phyloP scores from a whole-genome alignment of 208 protist species.

The Trypanosoma cruzi region DNA sequence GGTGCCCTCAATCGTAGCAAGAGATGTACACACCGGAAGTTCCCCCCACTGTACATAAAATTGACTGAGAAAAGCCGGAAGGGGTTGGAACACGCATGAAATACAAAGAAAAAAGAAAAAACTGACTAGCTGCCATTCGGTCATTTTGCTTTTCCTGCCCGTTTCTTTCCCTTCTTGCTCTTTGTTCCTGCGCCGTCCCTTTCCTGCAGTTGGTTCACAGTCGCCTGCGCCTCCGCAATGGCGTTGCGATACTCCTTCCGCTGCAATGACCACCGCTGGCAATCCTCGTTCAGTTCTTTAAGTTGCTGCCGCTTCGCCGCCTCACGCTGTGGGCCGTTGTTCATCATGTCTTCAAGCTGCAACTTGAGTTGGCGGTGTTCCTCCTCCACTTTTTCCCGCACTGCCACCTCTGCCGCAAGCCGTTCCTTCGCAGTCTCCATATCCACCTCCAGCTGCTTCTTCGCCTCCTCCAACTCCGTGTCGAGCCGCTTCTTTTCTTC shows the following conservation, averaged over 20 bases:
- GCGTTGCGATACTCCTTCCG: constrained; percentile 59
- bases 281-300: constrained; percentile 50
- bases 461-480: constrained; percentile 52
- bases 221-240: constrained; percentile 39
- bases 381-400: constrained; percentile 73
- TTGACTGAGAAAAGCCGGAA: no score
- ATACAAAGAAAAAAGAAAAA: not conserved
- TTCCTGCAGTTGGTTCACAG: constrained; percentile 50
- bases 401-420: constrained; percentile 43
- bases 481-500: constrained; percentile 63
- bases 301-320: constrained; percentile 44
- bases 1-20: no score
- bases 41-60: no score
- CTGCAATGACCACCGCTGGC: constrained; percentile 59
- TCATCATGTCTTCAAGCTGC: constrained; percentile 56
- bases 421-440: constrained; percentile 50
- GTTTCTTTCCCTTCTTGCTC: constrained; percentile 21
- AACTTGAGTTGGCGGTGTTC: constrained; percentile 44
- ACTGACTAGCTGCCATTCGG: not conserved
- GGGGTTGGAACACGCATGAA: not conserved
- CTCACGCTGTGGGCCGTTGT: constrained; percentile 61
- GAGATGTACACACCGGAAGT: no score
- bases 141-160: not conserved
- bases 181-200: constrained; percentile 8
- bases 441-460: constrained; percentile 42